phyloP scores from a whole-genome alignment of 257 asterid species.

The Sherardia arvensis region DNA sequence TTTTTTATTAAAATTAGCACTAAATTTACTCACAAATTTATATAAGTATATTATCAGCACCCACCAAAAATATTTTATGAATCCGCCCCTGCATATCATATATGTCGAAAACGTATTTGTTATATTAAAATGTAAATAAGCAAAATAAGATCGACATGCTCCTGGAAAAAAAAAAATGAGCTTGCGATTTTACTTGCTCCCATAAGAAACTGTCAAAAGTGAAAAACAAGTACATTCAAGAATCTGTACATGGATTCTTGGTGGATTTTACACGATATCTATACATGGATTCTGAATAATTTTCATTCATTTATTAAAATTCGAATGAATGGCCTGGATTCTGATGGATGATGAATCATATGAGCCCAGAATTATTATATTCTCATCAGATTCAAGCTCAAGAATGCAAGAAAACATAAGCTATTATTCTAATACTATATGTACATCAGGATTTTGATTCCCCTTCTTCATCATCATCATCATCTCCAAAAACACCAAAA shows the following conservation, averaged over 20 bases:
- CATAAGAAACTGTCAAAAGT: slow-evolving; percentile 12
- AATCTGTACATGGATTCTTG: neutral
- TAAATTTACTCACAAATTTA: too few relatives aligned
- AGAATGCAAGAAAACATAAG: neutral
- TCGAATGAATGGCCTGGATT: neutral
- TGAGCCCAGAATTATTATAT: neutral
- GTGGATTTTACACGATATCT: neutral
- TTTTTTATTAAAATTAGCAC: too few relatives aligned
- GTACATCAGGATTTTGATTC: slow-evolving; percentile 23
- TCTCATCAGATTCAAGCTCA: neutral
- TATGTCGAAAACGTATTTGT: too few relatives aligned
- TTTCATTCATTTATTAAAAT: neutral
- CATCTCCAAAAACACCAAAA: slow-evolving; percentile 40
- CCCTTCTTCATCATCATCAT: slow-evolving; percentile 13
- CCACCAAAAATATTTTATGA: too few relatives aligned
- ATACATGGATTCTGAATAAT: neutral
- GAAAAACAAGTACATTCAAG: slow-evolving; percentile 2
- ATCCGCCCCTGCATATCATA: too few relatives aligned
- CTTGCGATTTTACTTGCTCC: neutral
- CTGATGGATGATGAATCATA: neutral
- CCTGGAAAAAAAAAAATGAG: neutral
- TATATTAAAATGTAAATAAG: too few relatives aligned
- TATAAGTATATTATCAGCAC: too few relatives aligned
- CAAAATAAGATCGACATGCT: too few relatives aligned
- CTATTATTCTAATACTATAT: slow-evolving; percentile 16